Evolutionary conservation across 371 early-diverging fungal species (phyloP), one percentile per base, ranked within the genome.

Genomic region (Smittium mucronatum): DNA sequence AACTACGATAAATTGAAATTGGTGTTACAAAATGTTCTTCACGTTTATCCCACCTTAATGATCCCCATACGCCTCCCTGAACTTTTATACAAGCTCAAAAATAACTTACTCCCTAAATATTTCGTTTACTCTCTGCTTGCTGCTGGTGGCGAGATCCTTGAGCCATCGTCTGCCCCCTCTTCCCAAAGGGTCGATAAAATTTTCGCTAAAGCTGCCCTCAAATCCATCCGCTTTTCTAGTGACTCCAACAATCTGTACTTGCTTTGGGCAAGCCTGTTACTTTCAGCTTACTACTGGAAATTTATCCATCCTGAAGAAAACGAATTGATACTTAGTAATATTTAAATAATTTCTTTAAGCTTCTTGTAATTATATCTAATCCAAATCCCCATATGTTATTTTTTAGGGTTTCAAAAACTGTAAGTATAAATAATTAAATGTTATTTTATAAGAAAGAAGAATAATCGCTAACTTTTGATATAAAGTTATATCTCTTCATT

Each of bases 31-130:
- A 47, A 47, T 47, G 47, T 47, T 47, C 21, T 47, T 47, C 47
- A 47, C 21, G 21, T 21, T 11, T 47, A 47, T 47, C 47, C 47
- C 5, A 47, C 47, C 21, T 47, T 47, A 47, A 36, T 67, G 67
- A 36, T 30, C 8, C 47, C 36, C n/a, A 36, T 67, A 11, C 34
- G 67, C 16, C n/a, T 67, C 47, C 67, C 67, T 5, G 47, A 67
- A 25, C 47, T 67, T 36, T n/a, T 67, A 5, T 35, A 67, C 16
- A 67, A 67, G 28, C 30, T 67, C n/a, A 67, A 67, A 57, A 67
- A 36, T 36, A 36, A 30, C 21, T 57, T 11, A 25, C 21, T 67
- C 47, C 67, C 67, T 2, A 36, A 67, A 5, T 36, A 67, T 47
- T 30, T 67, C 47, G 28, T 36, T 36, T 36, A 35, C 36, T 5